Conservation (phyloP, 306 rosid species). For the Citrullus colocynthis region DNA sequence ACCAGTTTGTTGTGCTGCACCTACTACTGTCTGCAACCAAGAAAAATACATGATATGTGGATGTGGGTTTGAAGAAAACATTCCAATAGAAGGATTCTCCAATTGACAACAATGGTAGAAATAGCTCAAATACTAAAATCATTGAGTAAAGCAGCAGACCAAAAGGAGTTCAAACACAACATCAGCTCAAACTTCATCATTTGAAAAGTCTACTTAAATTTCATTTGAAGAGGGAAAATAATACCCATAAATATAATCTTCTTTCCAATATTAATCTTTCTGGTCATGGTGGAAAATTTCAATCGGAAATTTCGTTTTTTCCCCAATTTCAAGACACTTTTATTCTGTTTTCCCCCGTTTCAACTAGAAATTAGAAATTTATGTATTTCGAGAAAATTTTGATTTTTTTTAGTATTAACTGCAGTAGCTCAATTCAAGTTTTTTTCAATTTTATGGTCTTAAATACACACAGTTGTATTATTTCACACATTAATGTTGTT, state of each 20-base stretch:
- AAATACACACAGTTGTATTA: no score
- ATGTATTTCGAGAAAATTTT: no score
- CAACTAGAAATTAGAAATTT: no score
- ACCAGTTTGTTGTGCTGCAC: slow-evolving; percentile 69
- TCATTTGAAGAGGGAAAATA: background rate
- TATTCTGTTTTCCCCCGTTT: no score
- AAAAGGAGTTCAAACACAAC: background rate
- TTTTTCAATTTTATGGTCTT: no score
- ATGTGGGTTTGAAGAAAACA: background rate
- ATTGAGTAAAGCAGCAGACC: background rate
- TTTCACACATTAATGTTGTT: no score
- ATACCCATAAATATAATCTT: background rate
- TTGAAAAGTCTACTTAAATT: background rate
- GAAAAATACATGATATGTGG: slow-evolving; percentile 1
- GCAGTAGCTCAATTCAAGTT: no score
- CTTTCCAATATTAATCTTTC: background rate
- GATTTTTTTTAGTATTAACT: no score
- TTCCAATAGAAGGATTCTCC: background rate
- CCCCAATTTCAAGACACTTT: no score
- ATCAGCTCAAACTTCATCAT: background rate
- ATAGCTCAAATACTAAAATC: background rate
- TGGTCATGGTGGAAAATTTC: no score
- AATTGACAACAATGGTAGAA: background rate
- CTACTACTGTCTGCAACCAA: slow-evolving; percentile 62
- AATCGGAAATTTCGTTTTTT: no score